phyloP scores from a whole-genome alignment of 208 protist genomes.

The Acanthamoeba divionensis region DNA sequence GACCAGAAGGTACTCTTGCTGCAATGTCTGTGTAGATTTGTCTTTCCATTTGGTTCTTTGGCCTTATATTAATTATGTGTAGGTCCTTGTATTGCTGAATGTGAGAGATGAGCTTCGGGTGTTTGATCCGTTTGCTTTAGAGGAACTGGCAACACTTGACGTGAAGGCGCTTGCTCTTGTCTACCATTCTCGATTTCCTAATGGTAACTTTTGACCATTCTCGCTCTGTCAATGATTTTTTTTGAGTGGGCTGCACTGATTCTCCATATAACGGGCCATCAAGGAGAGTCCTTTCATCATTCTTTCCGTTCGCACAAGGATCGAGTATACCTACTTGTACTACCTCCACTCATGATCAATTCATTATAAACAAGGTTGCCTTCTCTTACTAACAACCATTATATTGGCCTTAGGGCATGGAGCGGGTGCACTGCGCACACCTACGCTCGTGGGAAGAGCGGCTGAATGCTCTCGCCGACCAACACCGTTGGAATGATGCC shows the following conservation, averaged over 20 bases:
- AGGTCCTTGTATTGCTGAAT: constrained; percentile 28
- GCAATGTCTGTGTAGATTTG: background rate
- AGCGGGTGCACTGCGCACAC: constrained; percentile 56
- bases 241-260: constrained; percentile 4
- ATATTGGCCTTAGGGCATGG: constrained; percentile 40
- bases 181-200: constrained; percentile 54
- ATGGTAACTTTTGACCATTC: no score
- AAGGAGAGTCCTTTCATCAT: constrained; percentile 43
- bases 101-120: constrained; percentile 57
- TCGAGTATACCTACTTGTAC: background rate
- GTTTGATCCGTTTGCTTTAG: constrained; percentile 63
- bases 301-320: constrained; percentile 26
- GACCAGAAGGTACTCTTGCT: background rate
- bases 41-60: background rate
- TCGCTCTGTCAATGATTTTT: constrained; percentile 20
- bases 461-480: background rate
- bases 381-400: background rate
- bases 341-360: background rate
- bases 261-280: no score
- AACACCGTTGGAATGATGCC: constrained; percentile 63
- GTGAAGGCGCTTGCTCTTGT: constrained; percentile 55
- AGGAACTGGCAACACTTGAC: constrained; percentile 63
- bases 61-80: background rate
- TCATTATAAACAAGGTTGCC: background rate
- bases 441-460: constrained; percentile 62